These are phyloP conservation scores for Albugo candida DNA, from an alignment of 352 stramenopile genomes.

Conservation along the genomic window DNA sequence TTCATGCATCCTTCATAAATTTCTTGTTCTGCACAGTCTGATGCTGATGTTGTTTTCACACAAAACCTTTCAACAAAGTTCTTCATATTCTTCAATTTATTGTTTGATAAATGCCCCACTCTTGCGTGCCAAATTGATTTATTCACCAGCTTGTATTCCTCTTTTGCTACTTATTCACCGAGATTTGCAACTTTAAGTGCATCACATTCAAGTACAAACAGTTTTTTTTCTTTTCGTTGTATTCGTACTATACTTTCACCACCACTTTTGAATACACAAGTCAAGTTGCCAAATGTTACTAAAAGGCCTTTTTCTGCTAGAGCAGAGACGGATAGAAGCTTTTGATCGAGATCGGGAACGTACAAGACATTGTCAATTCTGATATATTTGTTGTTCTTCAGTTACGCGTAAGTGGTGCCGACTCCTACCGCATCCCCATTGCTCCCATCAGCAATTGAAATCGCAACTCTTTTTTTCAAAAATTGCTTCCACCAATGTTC, in stretches of 20 bases:
- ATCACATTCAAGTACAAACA: too few species aligned
- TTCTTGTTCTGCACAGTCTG: neutral
- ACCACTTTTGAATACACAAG: too few species aligned
- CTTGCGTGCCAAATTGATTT: too few species aligned
- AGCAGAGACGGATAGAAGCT: constrained; percentile 1
- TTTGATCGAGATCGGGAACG: constrained; percentile 8
- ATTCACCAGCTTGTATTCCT: too few species aligned
- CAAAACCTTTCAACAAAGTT: too few species aligned
- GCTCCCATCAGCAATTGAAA: constrained; percentile 6
- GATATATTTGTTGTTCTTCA: neutral
- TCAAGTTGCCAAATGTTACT: neutral
- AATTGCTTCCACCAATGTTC: neutral
- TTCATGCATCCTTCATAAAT: neutral
- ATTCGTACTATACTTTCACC: too few species aligned
- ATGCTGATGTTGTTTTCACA: too few species aligned
- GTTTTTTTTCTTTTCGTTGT: too few species aligned
- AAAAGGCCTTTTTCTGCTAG: neutral
- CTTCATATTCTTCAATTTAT: too few species aligned
- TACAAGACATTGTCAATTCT: constrained; percentile 11
- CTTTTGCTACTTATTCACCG: too few species aligned
- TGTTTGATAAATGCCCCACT: too few species aligned
- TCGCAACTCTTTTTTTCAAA: neutral
- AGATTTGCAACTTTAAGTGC: too few species aligned
- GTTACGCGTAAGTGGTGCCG: constrained; percentile 1
- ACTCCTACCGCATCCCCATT: constrained; percentile 2